A percentile compares a stretch with the other conserved stretches of the same genome.
phyloP scores from a whole-genome alignment of 805 yeast genomes.

The Hanseniaspora taiwanica region DNA sequence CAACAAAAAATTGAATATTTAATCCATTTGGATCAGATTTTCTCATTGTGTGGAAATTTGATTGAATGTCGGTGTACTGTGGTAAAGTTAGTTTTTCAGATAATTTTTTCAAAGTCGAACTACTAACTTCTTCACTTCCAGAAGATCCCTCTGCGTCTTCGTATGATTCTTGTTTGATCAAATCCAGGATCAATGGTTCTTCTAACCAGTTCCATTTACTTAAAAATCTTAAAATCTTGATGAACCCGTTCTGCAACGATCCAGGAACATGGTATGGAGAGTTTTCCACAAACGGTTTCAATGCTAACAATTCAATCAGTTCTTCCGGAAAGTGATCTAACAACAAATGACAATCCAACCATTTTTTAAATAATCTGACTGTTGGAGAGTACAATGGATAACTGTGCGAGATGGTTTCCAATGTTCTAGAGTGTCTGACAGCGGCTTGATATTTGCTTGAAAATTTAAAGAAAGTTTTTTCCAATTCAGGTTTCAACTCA shows the following conservation, averaged over 20 bases:
- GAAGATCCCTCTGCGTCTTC: slow-evolving; percentile 15
- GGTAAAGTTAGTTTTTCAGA: slow-evolving; percentile 51
- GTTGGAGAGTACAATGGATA: slow-evolving; percentile 66
- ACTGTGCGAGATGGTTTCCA: slow-evolving; percentile 56
- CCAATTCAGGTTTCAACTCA: slow-evolving; percentile 44
- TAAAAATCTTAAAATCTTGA: slow-evolving; percentile 56
- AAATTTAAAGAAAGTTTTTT: slow-evolving; percentile 50
- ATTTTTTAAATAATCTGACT: slow-evolving; percentile 72
- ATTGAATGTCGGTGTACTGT: slow-evolving; percentile 46
- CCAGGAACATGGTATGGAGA: slow-evolving; percentile 77
- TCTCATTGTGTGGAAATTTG: slow-evolving; percentile 55
- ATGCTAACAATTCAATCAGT: slow-evolving; percentile 65
- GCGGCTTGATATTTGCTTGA: slow-evolving; percentile 50
- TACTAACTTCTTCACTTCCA: slow-evolving; percentile 18
- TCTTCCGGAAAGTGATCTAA: slow-evolving; percentile 64
- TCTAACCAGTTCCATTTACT: slow-evolving; percentile 93
- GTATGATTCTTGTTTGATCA: slow-evolving; percentile 34
- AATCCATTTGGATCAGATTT: slow-evolving; percentile 71
- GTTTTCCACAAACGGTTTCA: slow-evolving; percentile 76
- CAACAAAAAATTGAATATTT: slow-evolving; percentile 70
- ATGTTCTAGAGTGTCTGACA: slow-evolving; percentile 69
- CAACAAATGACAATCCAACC: slow-evolving; percentile 78
- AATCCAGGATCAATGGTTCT: slow-evolving; percentile 68
- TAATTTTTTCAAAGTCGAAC: slow-evolving; percentile 29
- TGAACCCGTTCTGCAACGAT: slow-evolving; percentile 67